Conservation (phyloP, 2,329 filamentous ascomycete species). For the Lecanicillium sp. region DNA sequence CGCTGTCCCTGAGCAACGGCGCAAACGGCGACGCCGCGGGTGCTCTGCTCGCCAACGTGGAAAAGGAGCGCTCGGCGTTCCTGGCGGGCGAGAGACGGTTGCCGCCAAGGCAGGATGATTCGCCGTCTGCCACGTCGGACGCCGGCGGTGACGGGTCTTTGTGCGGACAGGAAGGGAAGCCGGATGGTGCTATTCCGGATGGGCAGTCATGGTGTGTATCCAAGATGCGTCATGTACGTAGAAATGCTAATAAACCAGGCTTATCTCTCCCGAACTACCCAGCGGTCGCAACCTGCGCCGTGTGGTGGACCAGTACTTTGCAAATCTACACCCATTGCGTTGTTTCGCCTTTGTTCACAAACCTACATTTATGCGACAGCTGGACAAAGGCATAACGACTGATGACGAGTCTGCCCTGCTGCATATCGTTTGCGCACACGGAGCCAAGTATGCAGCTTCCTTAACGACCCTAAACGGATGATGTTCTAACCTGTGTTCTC, state of each 20-base stretch:
- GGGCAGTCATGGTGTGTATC: slow-evolving; percentile 16
- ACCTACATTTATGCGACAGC: slow-evolving; percentile 32
- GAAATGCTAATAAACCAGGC: slow-evolving; percentile 22
- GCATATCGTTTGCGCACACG: slow-evolving; percentile 33
- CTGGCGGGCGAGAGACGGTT: slow-evolving; percentile 8
- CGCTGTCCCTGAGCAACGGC: slow-evolving; percentile 9
- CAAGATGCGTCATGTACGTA: not conserved
- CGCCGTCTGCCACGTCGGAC: slow-evolving; percentile 11
- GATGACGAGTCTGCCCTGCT: slow-evolving; percentile 33
- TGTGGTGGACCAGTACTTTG: slow-evolving; percentile 33
- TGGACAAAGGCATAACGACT: slow-evolving; percentile 30
- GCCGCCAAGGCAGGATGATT: slow-evolving; percentile 9
- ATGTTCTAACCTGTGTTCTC: slow-evolving; percentile 10
- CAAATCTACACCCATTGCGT: slow-evolving; percentile 34
- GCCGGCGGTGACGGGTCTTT: not conserved
- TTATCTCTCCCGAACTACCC: slow-evolving; percentile 29
- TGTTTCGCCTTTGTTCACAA: slow-evolving; percentile 37
- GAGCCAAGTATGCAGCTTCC: slow-evolving; percentile 27
- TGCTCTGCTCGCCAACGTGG: not conserved
- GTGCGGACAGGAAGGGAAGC: slow-evolving; percentile 1
- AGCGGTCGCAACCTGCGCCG: slow-evolving; percentile 29
- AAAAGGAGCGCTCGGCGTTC: slow-evolving; percentile 10
- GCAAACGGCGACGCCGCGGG: slow-evolving; percentile 11
- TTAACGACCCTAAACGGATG: not conserved
- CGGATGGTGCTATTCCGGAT: slow-evolving; percentile 11